These are phyloP conservation scores for Trifolium subterraneum DNA, from an alignment of 306 rosid species.

Conservation along the genomic window DNA sequence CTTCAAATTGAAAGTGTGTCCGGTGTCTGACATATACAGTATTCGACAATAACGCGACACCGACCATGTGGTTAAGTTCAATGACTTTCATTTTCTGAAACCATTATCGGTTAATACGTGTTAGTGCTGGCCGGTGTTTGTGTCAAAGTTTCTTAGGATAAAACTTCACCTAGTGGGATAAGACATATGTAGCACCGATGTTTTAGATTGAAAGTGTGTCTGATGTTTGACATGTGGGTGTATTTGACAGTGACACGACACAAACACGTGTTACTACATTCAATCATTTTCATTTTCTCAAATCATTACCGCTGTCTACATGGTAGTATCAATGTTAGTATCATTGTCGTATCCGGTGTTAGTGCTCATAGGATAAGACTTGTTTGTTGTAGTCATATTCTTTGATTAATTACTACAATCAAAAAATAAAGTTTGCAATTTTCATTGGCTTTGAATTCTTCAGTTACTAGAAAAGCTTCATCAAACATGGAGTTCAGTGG, in stretches of 20 bases:
- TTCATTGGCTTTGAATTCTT: conserved; percentile 28
- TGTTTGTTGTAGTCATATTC: background rate
- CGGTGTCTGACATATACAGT: background rate
- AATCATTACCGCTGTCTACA: background rate
- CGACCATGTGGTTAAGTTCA: background rate
- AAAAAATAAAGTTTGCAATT: conserved; percentile 30
- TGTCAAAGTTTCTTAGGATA: too few relatives aligned
- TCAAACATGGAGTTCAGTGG: conserved; percentile 68
- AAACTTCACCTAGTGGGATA: background rate
- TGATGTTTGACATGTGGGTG: background rate
- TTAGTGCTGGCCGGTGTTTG: too few relatives aligned
- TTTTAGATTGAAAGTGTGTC: background rate
- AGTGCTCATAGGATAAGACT: background rate
- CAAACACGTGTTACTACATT: background rate
- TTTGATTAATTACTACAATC: conserved; percentile 2
- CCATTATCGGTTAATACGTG: background rate
- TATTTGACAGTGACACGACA: background rate
- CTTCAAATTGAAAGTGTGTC: background rate
- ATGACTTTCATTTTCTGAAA: background rate
- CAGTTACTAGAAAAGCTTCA: conserved; percentile 88
- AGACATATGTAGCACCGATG: background rate
- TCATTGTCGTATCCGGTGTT: background rate
- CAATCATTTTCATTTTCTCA: background rate
- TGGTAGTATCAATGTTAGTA: background rate
- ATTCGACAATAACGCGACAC: background rate